A percentile compares a stretch with the other conserved stretches of the same genome.
phyloP scores from a whole-genome alignment of 768 basidiomycete genomes.

The Paxillus involutus region DNA sequence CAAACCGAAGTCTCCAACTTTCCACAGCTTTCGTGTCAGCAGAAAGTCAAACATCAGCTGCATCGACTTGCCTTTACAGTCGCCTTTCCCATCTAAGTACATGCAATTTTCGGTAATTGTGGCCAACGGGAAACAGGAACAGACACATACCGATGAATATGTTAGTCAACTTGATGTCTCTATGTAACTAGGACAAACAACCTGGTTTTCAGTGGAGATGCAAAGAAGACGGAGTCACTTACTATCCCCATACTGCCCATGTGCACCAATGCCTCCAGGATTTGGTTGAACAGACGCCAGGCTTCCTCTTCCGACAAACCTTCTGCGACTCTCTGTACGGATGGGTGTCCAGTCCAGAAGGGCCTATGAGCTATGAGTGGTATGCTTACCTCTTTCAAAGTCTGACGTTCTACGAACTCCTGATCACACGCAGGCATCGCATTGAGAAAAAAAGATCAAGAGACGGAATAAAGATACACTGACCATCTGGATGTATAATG shows the following conservation, averaged over 20 bases:
- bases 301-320: constrained; percentile 82
- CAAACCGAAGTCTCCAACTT: constrained; percentile 91
- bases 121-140: neutral
- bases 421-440: constrained; percentile 23
- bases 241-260: constrained; percentile 89
- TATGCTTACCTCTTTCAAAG: constrained; percentile 68
- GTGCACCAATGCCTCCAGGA: constrained; percentile 86
- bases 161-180: constrained; percentile 91
- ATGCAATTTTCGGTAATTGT: neutral
- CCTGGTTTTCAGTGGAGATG: neutral
- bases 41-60: neutral
- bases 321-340: constrained; percentile 67
- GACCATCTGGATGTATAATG: constrained; percentile 95
- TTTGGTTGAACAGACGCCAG: constrained; percentile 89
- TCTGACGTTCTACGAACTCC: constrained; percentile 93
- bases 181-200: constrained; percentile 51
- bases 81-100: constrained; percentile 68
- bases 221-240: constrained; percentile 26
- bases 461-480: constrained; percentile 3
- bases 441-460: neutral
- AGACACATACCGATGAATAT: constrained; percentile 82
- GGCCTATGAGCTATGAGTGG: neutral
- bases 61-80: constrained; percentile 63
- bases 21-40: neutral
- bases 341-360: neutral